Base-by-base conservation (phyloP, 768 basidiomycete genomes). In the Thelephora aurantiotincta region DNA sequence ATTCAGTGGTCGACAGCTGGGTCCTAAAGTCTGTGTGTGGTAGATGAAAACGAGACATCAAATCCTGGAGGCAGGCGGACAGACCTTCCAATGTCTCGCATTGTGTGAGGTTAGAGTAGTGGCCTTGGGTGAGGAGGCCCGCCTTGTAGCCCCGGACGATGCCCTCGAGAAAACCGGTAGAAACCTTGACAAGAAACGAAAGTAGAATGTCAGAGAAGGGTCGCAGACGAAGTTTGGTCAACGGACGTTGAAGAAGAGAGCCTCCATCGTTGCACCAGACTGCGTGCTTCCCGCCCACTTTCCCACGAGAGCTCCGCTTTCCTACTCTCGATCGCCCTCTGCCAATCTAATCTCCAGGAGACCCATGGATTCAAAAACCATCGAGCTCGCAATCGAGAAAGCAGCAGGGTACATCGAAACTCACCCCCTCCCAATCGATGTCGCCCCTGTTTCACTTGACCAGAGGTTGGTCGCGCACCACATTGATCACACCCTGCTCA, bases 61-160 rank as follows among this genome's bases (percentile, higher is more conserved):
- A 5, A 36, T 23, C 19, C 5, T 5, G 26, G 3, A 20, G 3
- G 33, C 9, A 12, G 18, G n/a, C 48, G 33, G 2, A 54, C 70
- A 47, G 55, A 90, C 94, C 94, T 71, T 98, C 96, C 26, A 98
- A 74, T 22, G 79, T 89, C 67, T 99, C 96, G 75, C 96, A 98
- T 66, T 99, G 96, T 3, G 86, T 85, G 62, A 99, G 67, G 66
- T 90, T 97, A 59, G 80, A 72, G 65, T 98, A 99, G 61, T 94
- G 89, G 57, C 70, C 75, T 62, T 91, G 88, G 44, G 80, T 82
- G 41, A 99, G 74, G 50, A 97, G 80, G 22, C 90, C 93, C 41
- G 85, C 78, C 65, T 91, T 94, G 78, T 92, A 97, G 7, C 96
- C 96, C 54, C 94, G 69, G 26, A 89, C 75, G 35, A 89, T 80